Evolutionary conservation across 2,329 filamentous ascomycete species (phyloP).

Genomic region (Fusarium verticillioides): DNA sequence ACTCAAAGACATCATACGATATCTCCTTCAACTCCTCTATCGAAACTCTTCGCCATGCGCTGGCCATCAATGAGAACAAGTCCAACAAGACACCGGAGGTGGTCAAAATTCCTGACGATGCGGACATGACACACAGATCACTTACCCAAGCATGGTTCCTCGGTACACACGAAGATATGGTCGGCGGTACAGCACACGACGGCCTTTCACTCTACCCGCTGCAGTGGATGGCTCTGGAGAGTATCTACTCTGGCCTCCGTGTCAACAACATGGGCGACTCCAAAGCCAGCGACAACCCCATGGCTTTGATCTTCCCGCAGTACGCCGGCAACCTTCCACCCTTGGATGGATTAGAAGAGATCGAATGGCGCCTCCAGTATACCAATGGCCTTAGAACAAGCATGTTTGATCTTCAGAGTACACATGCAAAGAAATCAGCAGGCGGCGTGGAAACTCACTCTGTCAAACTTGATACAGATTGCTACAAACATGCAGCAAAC

Average conservation of each 20-base stretch:
- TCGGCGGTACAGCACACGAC: constrained; percentile 35
- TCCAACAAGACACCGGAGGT: constrained; percentile 15
- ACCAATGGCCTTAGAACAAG: constrained; percentile 34
- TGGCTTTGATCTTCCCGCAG: constrained; percentile 39
- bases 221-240: constrained; percentile 42
- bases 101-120: constrained; percentile 5
- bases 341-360: constrained; percentile 40
- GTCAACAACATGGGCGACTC: constrained; percentile 8
- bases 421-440: constrained; percentile 16
- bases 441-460: constrained; percentile 14
- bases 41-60: constrained; percentile 35
- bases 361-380: constrained; percentile 39
- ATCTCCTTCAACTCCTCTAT: constrained; percentile 34
- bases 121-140: constrained; percentile 21
- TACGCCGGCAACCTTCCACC: constrained; percentile 37
- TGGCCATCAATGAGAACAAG: constrained; percentile 38
- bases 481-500: constrained; percentile 21
- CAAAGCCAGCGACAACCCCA: constrained; percentile 2
- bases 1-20: constrained; percentile 25
- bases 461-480: constrained; percentile 35
- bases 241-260: constrained; percentile 26
- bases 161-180: constrained; percentile 39
- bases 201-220: constrained; percentile 39
- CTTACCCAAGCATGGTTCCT: constrained; percentile 41
- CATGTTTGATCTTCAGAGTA: constrained; percentile 43